Base-by-base conservation (phyloP, 495 filamentous ascomycete genomes). In the Penicillium waksmanii region DNA sequence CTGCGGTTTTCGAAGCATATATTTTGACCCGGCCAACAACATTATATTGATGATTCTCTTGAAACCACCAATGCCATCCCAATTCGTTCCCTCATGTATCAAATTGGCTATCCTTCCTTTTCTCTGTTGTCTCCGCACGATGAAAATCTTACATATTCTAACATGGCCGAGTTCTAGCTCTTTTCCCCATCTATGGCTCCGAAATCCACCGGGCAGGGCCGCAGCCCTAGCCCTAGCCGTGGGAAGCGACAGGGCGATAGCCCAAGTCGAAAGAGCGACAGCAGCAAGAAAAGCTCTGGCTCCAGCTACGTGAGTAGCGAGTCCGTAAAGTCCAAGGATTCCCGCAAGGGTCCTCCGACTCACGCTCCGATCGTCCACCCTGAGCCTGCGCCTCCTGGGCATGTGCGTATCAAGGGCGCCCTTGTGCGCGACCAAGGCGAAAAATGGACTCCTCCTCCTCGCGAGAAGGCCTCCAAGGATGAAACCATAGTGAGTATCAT, bases 401-500 rank as follows among this genome's bases (percentile, higher is more conserved):
- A 48, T 27, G 19, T 25, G 11, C 46, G 46, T 13, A 27, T 48
- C 46, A 48, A 48, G 46, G 46, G 21, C 2, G 8, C 8, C 10
- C 46, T 48, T 27, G 23, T 48, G 9, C 46, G 10, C 11, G 21
- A 25, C 21, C 8, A 27, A 13, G 21, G 46, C 21, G 21, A 48
- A 9, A 48, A 48, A 23, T 48, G 46, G 46, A 9, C 23, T 19
- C 46, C 46, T 48, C 46, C 46, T 48, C 46, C 46, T 48, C 46
- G 18, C 12, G 19, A 9, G 19, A 23, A 27, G 15, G 7, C 46
- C 46, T 19, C 0, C 5, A 48, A 48, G 21, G 11, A 48, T 25
- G 11, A 23, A 48, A 15, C 19, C 2, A 12, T 19, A 48, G 46
- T 5, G 9, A 11, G 27, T 31, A 31, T 8, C 6, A 31, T 31